phyloP scores from a whole-genome alignment of 2,329 filamentous ascomycete genomes.

The Nakataea oryzae region DNA sequence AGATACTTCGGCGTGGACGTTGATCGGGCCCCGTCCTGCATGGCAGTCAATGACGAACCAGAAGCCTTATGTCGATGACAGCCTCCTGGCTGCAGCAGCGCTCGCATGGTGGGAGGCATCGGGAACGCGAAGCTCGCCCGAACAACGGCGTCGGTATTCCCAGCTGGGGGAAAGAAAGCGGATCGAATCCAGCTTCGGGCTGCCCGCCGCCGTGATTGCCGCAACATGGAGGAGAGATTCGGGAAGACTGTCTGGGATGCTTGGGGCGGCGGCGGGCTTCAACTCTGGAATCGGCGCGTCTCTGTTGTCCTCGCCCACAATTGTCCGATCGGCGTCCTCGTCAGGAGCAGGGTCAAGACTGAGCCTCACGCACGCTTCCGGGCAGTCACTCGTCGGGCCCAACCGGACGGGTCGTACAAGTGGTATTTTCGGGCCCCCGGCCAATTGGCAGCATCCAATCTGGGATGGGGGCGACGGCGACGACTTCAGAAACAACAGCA shows the following conservation, averaged over 20 bases:
- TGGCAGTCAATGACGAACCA: background rate
- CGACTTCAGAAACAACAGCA: background rate
- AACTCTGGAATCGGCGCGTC: background rate
- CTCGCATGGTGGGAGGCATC: background rate
- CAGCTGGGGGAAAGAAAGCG: background rate
- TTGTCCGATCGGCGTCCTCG: background rate
- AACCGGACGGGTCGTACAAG: background rate
- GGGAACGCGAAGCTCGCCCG: background rate
- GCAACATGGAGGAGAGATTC: background rate
- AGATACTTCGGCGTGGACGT: background rate
- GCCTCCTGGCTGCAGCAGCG: background rate
- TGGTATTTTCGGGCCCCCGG: background rate
- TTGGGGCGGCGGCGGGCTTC: background rate
- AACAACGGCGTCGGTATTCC: background rate
- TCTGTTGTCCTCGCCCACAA: background rate
- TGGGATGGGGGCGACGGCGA: background rate
- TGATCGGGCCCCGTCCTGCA: background rate
- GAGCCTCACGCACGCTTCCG: background rate
- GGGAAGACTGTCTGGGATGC: background rate
- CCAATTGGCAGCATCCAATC: background rate
- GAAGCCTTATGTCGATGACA: background rate
- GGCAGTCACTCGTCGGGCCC: background rate
- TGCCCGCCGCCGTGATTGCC: background rate
- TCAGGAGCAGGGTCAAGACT: background rate
- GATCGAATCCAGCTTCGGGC: background rate